phyloP scores from a whole-genome alignment of 2,329 filamentous ascomycete species.

The Phyllosticta capitalensis region DNA sequence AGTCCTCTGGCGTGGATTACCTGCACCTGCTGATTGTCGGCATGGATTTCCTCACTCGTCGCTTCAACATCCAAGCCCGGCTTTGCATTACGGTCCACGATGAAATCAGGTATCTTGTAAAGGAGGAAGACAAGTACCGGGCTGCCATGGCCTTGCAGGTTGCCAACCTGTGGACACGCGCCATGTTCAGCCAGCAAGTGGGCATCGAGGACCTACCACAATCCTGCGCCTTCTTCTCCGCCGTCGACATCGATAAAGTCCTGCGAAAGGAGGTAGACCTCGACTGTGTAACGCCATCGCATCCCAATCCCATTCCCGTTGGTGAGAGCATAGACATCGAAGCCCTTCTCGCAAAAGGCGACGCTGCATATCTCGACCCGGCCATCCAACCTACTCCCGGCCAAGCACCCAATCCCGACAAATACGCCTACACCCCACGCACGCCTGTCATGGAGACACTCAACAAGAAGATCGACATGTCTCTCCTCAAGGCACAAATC shows the following conservation, averaged over 20 bases:
- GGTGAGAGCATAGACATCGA: conserved; percentile 82
- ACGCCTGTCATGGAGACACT: conserved; percentile 60
- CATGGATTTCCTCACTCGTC: conserved; percentile 87
- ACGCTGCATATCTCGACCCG: conserved; percentile 59
- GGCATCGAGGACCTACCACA: conserved; percentile 93
- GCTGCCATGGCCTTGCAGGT: conserved; percentile 89
- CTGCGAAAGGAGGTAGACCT: conserved; percentile 98
- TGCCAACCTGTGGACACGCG: conserved; percentile 90
- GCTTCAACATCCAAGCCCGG: conserved; percentile 76
- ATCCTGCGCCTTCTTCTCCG: conserved; percentile 89
- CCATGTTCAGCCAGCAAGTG: conserved; percentile 95
- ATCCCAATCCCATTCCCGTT: conserved; percentile 65
- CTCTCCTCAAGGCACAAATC: conserved; percentile 80
- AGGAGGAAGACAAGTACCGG: conserved; percentile 74
- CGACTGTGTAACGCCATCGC: conserved; percentile 88
- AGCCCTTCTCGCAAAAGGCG: conserved; percentile 64
- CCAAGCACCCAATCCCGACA: conserved; percentile 45
- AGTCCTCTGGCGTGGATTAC: conserved; percentile 95
- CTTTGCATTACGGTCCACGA: conserved; percentile 93
- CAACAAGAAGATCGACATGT: conserved; percentile 28
- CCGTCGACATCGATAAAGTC: conserved; percentile 89
- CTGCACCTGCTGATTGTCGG: conserved; percentile 83
- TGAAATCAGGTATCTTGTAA: conserved; percentile 89
- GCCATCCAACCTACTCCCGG: conserved; percentile 46
- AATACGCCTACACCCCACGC: conserved; percentile 60